Conservation (phyloP, 257 asterid genomes). For the Jasminum sambac region DNA sequence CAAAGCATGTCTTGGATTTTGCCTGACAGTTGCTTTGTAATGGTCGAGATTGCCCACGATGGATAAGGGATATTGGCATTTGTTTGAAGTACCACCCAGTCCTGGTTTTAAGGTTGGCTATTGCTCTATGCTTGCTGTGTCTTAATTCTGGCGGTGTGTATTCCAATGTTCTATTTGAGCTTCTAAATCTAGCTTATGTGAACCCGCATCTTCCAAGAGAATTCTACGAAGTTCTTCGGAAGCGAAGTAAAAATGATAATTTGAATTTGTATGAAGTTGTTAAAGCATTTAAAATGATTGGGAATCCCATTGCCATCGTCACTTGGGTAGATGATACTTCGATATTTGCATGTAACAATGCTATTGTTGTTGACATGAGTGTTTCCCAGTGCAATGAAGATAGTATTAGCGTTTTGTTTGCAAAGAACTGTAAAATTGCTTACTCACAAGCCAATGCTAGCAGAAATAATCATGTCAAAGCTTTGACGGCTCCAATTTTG, state of each 20-base stretch:
- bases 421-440: no score
- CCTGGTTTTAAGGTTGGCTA: slow-evolving; percentile 44
- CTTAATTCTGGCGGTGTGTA: slow-evolving; percentile 36
- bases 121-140: slow-evolving; percentile 43
- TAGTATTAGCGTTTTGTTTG: slow-evolving; percentile 36
- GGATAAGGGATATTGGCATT: slow-evolving; percentile 32
- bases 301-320: slow-evolving; percentile 55
- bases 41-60: slow-evolving; percentile 8
- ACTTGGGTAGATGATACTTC: slow-evolving; percentile 9
- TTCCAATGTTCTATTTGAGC: slow-evolving; percentile 3
- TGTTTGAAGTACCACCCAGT: slow-evolving; percentile 25
- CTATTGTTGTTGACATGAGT: slow-evolving; percentile 39
- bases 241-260: background rate
- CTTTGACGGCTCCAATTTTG: no score
- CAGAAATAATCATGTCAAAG: no score
- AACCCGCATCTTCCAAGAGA: slow-evolving; percentile 32
- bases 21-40: slow-evolving; percentile 25
- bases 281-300: slow-evolving; percentile 43
- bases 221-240: slow-evolving; percentile 32
- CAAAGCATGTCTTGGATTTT: slow-evolving; percentile 13
- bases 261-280: slow-evolving; percentile 25
- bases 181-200: slow-evolving; percentile 15
- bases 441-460: no score
- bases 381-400: slow-evolving; percentile 25
- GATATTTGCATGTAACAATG: slow-evolving; percentile 28